Conservation (phyloP, 2,329 filamentous ascomycete genomes). For the Colletotrichum sp. region DNA sequence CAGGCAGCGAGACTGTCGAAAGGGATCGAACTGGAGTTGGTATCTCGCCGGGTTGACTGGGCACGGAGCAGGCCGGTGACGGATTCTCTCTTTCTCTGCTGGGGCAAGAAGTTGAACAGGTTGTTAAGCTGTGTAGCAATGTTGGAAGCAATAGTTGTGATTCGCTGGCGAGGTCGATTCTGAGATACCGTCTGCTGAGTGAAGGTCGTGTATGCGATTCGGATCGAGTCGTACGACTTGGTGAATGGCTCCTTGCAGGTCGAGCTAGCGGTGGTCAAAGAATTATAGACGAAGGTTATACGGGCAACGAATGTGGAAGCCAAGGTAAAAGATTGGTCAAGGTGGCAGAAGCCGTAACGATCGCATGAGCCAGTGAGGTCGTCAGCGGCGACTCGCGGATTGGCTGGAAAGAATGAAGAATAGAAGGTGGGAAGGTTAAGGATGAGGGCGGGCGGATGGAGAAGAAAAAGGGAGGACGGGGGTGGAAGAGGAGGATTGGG, state of each 20-base stretch:
- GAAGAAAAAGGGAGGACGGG: background rate
- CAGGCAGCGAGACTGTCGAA: background rate
- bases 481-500: constrained; percentile 27
- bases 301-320: constrained; percentile 22
- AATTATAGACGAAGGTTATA: constrained; percentile 23
- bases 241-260: constrained; percentile 16
- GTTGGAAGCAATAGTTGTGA: background rate
- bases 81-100: background rate
- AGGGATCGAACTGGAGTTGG: background rate
- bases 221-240: background rate
- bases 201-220: constrained; percentile 15
- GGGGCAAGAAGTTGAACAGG: background rate
- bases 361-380: constrained; percentile 17
- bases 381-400: constrained; percentile 12
- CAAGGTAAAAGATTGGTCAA: constrained; percentile 19
- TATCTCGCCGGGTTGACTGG: background rate
- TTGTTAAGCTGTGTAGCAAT: background rate
- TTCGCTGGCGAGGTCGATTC: constrained; percentile 21
- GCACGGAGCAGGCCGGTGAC: background rate
- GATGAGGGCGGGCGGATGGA: constrained; percentile 29
- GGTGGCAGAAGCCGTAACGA: constrained; percentile 15
- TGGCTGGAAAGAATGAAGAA: constrained; percentile 28
- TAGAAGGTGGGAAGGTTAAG: constrained; percentile 31
- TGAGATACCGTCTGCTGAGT: constrained; percentile 6
- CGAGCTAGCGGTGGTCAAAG: constrained; percentile 17